A percentile compares a stretch with the other conserved stretches of the same genome.
Evolutionary conservation across 352 stramenopile genomes (phyloP).

Genomic region (Phytopythium montanum): DNA sequence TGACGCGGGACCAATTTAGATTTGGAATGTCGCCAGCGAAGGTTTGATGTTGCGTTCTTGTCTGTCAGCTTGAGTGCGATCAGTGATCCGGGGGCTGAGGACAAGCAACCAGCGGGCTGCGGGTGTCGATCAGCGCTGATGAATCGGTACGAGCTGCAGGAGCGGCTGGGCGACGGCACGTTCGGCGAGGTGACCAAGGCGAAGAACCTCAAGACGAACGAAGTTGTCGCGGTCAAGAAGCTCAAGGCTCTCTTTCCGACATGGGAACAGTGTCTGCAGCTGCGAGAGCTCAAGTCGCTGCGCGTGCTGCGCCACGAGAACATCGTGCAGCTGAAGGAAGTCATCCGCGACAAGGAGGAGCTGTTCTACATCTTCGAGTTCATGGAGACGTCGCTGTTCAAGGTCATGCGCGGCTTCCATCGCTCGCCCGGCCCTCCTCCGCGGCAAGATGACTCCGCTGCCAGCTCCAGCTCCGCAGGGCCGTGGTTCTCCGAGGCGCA

Average conservation of each 20-base stretch:
- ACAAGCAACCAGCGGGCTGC: background rate
- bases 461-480: conserved; percentile 10
- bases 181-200: conserved; percentile 93
- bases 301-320: conserved; percentile 76
- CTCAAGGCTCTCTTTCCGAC: conserved; percentile 77
- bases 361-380: conserved; percentile 90
- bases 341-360: conserved; percentile 82
- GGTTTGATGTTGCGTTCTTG: background rate
- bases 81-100: background rate
- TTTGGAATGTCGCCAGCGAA: background rate
- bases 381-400: conserved; percentile 79
- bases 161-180: conserved; percentile 91
- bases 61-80: background rate
- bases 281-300: conserved; percentile 78
- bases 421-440: background rate
- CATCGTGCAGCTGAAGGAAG: conserved; percentile 83
- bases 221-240: conserved; percentile 88
- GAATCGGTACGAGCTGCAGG: conserved; percentile 92
- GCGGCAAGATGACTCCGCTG: conserved; percentile 21
- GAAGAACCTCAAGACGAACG: conserved; percentile 87
- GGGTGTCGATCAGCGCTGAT: conserved; percentile 20
- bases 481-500: conserved; percentile 56
- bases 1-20: background rate
- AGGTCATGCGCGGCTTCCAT: conserved; percentile 50
- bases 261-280: conserved; percentile 81